Percentiles rank a stretch among this genome's conserved stretches.
Conservation (phyloP, 2,329 filamentous ascomycete genomes). For the Aureobasidium sp. region DNA sequence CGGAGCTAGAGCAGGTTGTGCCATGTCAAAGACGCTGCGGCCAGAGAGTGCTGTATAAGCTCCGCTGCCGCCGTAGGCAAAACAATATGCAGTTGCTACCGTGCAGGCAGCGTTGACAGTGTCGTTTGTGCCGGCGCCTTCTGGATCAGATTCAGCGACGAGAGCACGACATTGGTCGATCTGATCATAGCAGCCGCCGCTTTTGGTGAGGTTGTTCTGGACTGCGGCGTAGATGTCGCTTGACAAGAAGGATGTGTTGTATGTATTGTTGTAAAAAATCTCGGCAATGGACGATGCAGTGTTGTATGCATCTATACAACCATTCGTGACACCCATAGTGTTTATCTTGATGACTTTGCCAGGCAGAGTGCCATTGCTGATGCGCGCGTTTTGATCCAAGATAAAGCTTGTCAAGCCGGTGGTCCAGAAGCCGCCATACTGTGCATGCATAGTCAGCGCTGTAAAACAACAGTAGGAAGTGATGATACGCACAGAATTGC, state of each 20-base stretch:
- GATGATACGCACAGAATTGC: not conserved
- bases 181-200: not conserved
- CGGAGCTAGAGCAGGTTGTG: not conserved
- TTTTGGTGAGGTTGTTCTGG: not conserved
- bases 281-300: slow-evolving; percentile 35
- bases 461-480: not conserved
- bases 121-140: not conserved
- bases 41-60: not conserved
- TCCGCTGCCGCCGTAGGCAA: not conserved
- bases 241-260: slow-evolving; percentile 27
- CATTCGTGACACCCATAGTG: slow-evolving; percentile 52
- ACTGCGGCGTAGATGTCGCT: not conserved
- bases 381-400: slow-evolving; percentile 53
- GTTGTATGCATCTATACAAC: slow-evolving; percentile 44
- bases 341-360: slow-evolving; percentile 40
- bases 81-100: not conserved
- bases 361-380: slow-evolving; percentile 37
- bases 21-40: not conserved
- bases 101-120: not conserved
- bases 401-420: slow-evolving; percentile 52
- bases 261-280: slow-evolving; percentile 31
- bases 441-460: slow-evolving; percentile 16
- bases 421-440: slow-evolving; percentile 52
- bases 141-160: not conserved
- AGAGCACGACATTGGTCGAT: not conserved